A percentile compares a stretch with the other conserved stretches of the same genome.
Conservation (phyloP, 805 yeast species). For the Candida vaughaniae region DNA sequence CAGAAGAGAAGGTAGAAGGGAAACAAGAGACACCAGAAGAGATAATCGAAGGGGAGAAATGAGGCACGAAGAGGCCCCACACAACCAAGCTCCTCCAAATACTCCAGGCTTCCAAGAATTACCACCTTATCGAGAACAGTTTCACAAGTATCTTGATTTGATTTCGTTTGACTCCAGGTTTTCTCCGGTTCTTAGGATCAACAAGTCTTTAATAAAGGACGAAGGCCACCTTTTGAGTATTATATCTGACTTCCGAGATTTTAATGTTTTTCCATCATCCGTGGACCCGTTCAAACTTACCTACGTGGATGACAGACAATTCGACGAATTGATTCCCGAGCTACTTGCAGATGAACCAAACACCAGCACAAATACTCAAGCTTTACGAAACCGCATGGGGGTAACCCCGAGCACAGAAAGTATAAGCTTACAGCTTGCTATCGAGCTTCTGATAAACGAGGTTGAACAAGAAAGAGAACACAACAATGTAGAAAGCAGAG, state of each 20-base stretch:
- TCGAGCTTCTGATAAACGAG: not conserved
- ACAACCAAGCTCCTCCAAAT: not conserved
- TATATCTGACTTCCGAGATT: constrained; percentile 18
- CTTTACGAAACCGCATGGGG: no score
- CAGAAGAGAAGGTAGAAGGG: constrained; percentile 19
- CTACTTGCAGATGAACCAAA: constrained; percentile 3
- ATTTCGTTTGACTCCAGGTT: constrained; percentile 28
- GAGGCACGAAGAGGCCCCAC: constrained; percentile 1
- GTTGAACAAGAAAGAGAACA: not conserved
- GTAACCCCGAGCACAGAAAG: not conserved
- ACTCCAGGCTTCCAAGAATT: constrained; percentile 13
- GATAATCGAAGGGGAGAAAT: constrained; percentile 4
- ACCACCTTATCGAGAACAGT: constrained; percentile 25
- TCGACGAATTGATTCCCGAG: constrained; percentile 23
- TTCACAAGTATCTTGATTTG: constrained; percentile 24
- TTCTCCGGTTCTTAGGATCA: constrained; percentile 24
- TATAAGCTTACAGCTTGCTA: not conserved
- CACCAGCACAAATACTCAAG: not conserved
- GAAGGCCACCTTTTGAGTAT: constrained; percentile 7
- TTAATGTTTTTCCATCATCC: constrained; percentile 20
- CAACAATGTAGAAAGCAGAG: not conserved
- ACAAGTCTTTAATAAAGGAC: constrained; percentile 17
- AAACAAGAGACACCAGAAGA: constrained; percentile 1
- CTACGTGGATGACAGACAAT: constrained; percentile 25
- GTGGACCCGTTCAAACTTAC: constrained; percentile 22